Conservation (phyloP, 2,329 filamentous ascomycete species). For the Rhytidhysteron rufulum region DNA sequence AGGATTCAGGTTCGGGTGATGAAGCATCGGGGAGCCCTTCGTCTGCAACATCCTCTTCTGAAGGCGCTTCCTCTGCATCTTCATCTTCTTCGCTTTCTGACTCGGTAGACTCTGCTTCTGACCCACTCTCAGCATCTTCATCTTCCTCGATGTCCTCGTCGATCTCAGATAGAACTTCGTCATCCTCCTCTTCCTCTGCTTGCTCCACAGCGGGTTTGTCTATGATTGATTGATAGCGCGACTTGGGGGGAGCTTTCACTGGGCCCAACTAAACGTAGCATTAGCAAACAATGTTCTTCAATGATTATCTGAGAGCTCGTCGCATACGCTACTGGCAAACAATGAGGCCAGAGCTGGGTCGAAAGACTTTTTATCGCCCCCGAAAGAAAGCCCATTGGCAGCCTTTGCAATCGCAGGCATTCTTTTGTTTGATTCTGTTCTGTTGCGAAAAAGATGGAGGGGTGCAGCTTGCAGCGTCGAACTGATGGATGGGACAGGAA, state of each 20-base stretch:
- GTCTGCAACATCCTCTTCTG: conserved; percentile 18
- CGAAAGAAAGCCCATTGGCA: conserved; percentile 16
- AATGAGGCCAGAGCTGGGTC: conserved; percentile 45
- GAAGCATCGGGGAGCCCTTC: background rate
- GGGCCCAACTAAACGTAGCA: conserved; percentile 26
- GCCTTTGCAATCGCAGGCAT: no score
- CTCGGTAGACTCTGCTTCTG: conserved; percentile 16
- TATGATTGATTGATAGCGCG: conserved; percentile 32
- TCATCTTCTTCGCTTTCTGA: conserved; percentile 16
- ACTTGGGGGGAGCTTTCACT: conserved; percentile 36
- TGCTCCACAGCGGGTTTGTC: conserved; percentile 41
- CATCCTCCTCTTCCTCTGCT: conserved; percentile 49
- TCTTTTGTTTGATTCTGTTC: no score
- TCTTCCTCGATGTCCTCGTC: conserved; percentile 19
- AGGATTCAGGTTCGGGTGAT: background rate
- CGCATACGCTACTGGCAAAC: conserved; percentile 41
- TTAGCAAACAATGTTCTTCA: conserved; percentile 7
- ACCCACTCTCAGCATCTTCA: conserved; percentile 14
- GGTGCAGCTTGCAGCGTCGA: no score
- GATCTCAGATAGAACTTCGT: conserved; percentile 31
- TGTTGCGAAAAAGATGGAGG: no score
- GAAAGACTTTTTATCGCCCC: conserved; percentile 33
- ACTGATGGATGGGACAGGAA: no score
- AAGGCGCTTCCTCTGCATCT: conserved; percentile 10
- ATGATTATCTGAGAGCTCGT: conserved; percentile 4